Conservation (phyloP, 176 grass and related monocot genomes). For the barley (Hordeum vulgare) region DNA sequence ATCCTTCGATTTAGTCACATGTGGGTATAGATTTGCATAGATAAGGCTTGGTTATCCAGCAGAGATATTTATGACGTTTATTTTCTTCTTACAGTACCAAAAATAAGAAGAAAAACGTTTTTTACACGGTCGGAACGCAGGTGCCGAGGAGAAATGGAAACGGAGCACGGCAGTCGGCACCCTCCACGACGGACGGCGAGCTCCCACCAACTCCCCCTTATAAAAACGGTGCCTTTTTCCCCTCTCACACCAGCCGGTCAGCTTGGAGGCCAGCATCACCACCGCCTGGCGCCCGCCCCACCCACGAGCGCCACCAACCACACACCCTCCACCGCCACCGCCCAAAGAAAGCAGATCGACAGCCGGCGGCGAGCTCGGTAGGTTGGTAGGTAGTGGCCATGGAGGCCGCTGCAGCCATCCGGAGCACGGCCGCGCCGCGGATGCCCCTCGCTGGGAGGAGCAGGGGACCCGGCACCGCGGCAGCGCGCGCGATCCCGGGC, state of each 20-base stretch:
- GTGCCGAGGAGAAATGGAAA: no score
- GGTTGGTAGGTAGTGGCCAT: background rate
- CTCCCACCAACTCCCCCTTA: background rate
- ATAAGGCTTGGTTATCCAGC: background rate
- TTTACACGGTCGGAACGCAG: background rate
- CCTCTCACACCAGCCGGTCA: background rate
- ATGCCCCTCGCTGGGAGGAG: background rate
- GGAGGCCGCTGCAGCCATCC: constrained; percentile 12
- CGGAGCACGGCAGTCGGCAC: no score
- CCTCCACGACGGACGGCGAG: constrained; percentile 4
- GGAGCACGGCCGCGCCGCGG: background rate
- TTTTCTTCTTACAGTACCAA: no score
- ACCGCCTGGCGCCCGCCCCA: no score
- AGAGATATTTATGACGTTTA: no score
- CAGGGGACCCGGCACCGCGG: background rate
- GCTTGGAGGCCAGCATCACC: background rate
- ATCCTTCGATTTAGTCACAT: background rate
- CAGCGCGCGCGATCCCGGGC: background rate
- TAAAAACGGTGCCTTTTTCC: background rate
- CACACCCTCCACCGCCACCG: background rate
- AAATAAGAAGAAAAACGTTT: background rate
- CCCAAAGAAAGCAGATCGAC: background rate
- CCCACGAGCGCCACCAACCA: background rate
- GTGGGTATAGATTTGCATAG: background rate
- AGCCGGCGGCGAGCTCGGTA: background rate